Conservation (phyloP, 116 monocot species). For the Dioscorea cayenensis region DNA sequence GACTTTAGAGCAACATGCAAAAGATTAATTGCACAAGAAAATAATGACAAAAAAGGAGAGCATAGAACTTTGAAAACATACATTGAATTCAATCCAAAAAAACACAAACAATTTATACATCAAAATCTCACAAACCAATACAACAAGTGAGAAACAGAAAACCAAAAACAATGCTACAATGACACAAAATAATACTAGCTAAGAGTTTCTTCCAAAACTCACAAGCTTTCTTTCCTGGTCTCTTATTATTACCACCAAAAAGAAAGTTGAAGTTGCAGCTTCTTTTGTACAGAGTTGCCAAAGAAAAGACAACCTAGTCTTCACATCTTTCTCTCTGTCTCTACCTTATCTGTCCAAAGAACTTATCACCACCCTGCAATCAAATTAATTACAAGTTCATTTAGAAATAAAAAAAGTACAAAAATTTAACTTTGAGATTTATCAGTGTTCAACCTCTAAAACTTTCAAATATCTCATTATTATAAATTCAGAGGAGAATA, state of each 20-base stretch:
- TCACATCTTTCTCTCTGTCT: neutral
- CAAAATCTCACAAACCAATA: neutral
- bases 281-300: constrained; percentile 1
- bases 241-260: neutral
- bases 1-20: too few relatives aligned
- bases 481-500: too few relatives aligned
- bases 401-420: too few relatives aligned
- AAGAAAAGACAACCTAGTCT: neutral
- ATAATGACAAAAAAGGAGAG: too few relatives aligned
- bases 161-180: neutral
- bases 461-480: too few relatives aligned
- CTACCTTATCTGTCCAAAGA: neutral
- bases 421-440: too few relatives aligned
- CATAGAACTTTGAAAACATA: too few relatives aligned
- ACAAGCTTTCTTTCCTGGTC: neutral
- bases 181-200: neutral
- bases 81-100: neutral
- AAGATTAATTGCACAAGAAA: too few relatives aligned
- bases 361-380: neutral
- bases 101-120: neutral
- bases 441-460: too few relatives aligned
- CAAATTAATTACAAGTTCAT: neutral
- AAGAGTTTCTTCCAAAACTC: neutral
- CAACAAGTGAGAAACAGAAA: neutral
- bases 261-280: neutral